phyloP scores from a whole-genome alignment of 2,329 filamentous ascomycete species.

The Rhinocladiella similis region DNA sequence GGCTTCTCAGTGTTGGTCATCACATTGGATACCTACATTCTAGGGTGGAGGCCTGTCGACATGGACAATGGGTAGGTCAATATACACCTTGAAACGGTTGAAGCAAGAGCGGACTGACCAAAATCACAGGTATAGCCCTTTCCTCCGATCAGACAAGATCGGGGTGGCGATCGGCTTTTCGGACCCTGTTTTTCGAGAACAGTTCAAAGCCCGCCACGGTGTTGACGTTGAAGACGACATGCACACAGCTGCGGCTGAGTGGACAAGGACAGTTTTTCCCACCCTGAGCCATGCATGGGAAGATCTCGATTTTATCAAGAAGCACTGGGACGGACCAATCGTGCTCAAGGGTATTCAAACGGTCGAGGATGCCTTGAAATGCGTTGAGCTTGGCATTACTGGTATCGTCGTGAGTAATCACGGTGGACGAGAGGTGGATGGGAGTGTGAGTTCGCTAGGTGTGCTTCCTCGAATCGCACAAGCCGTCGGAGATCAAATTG shows the following conservation, averaged over 20 bases:
- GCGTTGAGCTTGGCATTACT: slow-evolving; percentile 46
- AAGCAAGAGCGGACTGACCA: too few relatives aligned
- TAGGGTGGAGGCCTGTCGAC: slow-evolving; percentile 68
- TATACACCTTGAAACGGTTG: too few relatives aligned
- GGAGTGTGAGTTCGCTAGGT: slow-evolving; percentile 52
- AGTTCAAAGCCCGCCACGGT: too few relatives aligned
- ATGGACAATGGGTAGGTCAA: too few relatives aligned
- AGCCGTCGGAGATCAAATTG: slow-evolving; percentile 35
- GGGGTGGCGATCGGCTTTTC: too few relatives aligned
- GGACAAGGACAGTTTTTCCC: too few relatives aligned
- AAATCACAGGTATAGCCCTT: too few relatives aligned
- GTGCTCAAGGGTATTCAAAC: slow-evolving; percentile 61
- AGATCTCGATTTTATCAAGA: slow-evolving; percentile 55
- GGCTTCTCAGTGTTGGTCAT: slow-evolving; percentile 68
- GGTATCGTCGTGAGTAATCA: slow-evolving; percentile 56
- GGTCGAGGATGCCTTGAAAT: slow-evolving; percentile 49
- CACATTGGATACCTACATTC: slow-evolving; percentile 68
- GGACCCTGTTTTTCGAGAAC: too few relatives aligned
- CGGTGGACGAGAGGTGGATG: slow-evolving; percentile 52
- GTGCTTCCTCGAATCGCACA: slow-evolving; percentile 59
- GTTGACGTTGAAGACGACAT: too few relatives aligned
- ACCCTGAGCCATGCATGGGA: slow-evolving; percentile 55
- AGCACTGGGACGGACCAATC: slow-evolving; percentile 64
- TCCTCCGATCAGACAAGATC: too few relatives aligned
- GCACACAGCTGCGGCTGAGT: too few relatives aligned